phyloP scores from a whole-genome alignment of 2,329 filamentous ascomycete genomes.

The Lojkania enalia region DNA sequence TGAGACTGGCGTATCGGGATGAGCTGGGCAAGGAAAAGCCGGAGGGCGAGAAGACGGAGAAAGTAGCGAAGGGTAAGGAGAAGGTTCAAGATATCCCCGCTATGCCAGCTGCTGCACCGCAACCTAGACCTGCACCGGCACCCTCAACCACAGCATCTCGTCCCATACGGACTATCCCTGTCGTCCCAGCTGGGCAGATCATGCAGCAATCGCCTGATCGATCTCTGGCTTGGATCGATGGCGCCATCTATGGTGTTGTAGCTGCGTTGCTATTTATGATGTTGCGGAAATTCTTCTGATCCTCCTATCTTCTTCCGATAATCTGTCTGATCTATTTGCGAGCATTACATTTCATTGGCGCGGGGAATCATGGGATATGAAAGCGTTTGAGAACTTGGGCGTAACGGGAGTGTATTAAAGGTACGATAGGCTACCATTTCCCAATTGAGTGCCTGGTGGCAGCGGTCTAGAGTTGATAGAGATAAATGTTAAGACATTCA shows the following conservation, averaged over 20 bases:
- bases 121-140: background rate
- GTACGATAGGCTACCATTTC: no score
- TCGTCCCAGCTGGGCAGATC: slow-evolving; percentile 20
- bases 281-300: slow-evolving; percentile 49
- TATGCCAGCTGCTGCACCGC: background rate
- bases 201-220: slow-evolving; percentile 49
- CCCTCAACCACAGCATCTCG: slow-evolving; percentile 14
- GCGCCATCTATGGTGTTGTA: slow-evolving; percentile 73
- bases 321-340: no score
- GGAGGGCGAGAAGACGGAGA: slow-evolving; percentile 18
- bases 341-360: no score
- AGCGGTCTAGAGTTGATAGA: no score
- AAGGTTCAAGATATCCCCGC: slow-evolving; percentile 13
- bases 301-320: no score
- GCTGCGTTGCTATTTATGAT: slow-evolving; percentile 73
- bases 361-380: no score
- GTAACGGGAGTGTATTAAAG: no score
- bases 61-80: slow-evolving; percentile 25
- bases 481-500: no score
- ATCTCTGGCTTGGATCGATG: slow-evolving; percentile 76
- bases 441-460: no score
- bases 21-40: slow-evolving; percentile 58
- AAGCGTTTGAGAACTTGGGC: no score
- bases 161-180: slow-evolving; percentile 21
- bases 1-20: slow-evolving; percentile 72